These are phyloP conservation scores for Rhizopus delemar DNA, from an alignment of 371 early-diverging fungal genomes.

Conservation along the genomic window DNA sequence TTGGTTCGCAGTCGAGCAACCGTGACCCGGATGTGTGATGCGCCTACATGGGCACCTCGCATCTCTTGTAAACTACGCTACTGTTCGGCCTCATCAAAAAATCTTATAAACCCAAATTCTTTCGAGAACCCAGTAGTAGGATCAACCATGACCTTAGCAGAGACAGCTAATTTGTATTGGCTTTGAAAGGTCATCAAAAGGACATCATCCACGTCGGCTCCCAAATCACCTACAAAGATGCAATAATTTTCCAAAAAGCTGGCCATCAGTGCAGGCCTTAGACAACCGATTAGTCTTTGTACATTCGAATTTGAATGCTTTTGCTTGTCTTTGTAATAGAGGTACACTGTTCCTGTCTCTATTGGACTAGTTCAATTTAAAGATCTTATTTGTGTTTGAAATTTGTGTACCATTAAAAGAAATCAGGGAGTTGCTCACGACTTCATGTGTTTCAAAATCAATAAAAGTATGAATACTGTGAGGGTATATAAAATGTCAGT, in stretches of 20 bases:
- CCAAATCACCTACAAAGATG: constrained; percentile 80
- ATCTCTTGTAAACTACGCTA: constrained; percentile 78
- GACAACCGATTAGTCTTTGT: neutral
- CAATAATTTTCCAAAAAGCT: constrained; percentile 58
- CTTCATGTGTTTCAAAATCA: too few species aligned
- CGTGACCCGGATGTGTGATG: constrained; percentile 82
- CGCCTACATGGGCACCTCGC: constrained; percentile 73
- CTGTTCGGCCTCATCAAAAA: constrained; percentile 72
- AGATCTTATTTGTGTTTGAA: constrained; percentile 72
- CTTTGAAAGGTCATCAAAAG: constrained; percentile 63
- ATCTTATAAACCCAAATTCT: constrained; percentile 86
- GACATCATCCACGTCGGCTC: constrained; percentile 68
- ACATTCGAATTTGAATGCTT: neutral
- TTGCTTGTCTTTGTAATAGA: neutral
- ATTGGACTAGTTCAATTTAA: constrained; percentile 88
- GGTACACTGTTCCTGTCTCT: constrained; percentile 55
- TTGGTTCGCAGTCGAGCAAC: constrained; percentile 78
- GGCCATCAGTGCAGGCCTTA: neutral
- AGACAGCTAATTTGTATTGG: constrained; percentile 68
- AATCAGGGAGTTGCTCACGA: constrained; percentile 55
- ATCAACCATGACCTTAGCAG: constrained; percentile 85
- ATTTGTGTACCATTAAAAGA: constrained; percentile 72
- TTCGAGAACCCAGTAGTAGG: constrained; percentile 72
- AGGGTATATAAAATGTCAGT: too few species aligned
- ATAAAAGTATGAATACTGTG: too few species aligned